Evolutionary conservation across 306 rosid genomes (phyloP).

Genomic region (Gleditsia sinensis): DNA sequence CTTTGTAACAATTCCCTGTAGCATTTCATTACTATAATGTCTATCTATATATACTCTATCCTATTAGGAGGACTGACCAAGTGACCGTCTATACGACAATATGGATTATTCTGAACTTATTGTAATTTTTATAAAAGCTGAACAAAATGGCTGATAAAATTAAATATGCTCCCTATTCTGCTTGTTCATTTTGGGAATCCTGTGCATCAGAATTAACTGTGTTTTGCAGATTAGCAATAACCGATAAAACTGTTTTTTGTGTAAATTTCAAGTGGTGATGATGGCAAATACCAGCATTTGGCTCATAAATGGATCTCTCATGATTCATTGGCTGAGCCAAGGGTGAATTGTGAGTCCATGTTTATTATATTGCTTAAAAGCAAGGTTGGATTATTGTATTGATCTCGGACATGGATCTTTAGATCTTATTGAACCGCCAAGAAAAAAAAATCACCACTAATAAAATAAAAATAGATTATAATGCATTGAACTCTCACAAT

Average conservation of each 20-base stretch:
- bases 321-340: not conserved
- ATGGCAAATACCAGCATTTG: too few relatives aligned
- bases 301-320: not conserved
- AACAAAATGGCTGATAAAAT: not conserved
- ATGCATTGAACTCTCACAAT: too few relatives aligned
- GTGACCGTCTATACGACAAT: constrained; percentile 10
- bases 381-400: too few relatives aligned
- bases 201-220: too few relatives aligned
- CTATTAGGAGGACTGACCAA: not conserved
- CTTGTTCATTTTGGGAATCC: constrained; percentile 17
- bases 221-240: not conserved
- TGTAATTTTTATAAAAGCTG: not conserved
- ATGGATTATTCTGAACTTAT: not conserved
- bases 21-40: not conserved
- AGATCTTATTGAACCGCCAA: not conserved
- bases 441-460: too few relatives aligned
- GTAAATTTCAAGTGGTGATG: constrained; percentile 1
- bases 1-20: not conserved
- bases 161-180: not conserved
- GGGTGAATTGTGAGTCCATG: not conserved
- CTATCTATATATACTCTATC: too few relatives aligned
- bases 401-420: not conserved
- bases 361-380: not conserved
- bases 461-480: too few relatives aligned
- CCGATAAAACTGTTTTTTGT: not conserved